Percentiles rank a stretch among this genome's conserved stretches.
These are phyloP conservation scores for Brassica rapa DNA, from an alignment of 345 rosid genomes.

Conservation along the genomic window DNA sequence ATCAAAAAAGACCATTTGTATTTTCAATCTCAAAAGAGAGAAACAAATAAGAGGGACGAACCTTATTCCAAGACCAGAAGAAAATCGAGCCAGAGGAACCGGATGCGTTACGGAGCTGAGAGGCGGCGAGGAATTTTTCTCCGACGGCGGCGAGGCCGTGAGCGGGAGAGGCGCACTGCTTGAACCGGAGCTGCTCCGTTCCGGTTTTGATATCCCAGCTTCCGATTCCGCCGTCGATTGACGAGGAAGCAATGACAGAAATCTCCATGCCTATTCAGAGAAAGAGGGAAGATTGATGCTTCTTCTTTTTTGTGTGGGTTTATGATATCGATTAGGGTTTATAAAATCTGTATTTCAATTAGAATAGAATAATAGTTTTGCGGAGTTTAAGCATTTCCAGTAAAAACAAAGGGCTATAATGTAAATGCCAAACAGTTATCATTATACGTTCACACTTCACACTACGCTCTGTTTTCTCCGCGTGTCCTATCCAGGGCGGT, in stretches of 20 bases:
- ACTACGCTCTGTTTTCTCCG: no score
- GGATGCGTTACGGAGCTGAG: conserved; percentile 64
- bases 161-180: conserved; percentile 67
- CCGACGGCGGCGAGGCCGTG: conserved; percentile 74
- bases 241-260: conserved; percentile 66
- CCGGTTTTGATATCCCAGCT: conserved; percentile 79
- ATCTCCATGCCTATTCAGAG: conserved; percentile 39
- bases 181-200: conserved; percentile 58
- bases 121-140: conserved; percentile 60
- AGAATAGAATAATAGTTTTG: not conserved
- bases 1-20: not conserved
- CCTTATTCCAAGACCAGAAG: conserved; percentile 83
- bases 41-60: conserved; percentile 9
- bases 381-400: not conserved
- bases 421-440: not conserved
- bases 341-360: not conserved
- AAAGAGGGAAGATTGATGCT: not conserved
- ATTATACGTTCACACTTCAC: not conserved
- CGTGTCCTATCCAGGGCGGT: no score
- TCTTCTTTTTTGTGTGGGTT: not conserved
- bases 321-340: conserved; percentile 32
- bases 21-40: not conserved
- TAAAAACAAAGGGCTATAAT: not conserved
- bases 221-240: conserved; percentile 68
- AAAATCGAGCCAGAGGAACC: conserved; percentile 63